Conservation (phyloP, 2,329 filamentous ascomycete species). For the Sporothrix pseudoabietina region DNA sequence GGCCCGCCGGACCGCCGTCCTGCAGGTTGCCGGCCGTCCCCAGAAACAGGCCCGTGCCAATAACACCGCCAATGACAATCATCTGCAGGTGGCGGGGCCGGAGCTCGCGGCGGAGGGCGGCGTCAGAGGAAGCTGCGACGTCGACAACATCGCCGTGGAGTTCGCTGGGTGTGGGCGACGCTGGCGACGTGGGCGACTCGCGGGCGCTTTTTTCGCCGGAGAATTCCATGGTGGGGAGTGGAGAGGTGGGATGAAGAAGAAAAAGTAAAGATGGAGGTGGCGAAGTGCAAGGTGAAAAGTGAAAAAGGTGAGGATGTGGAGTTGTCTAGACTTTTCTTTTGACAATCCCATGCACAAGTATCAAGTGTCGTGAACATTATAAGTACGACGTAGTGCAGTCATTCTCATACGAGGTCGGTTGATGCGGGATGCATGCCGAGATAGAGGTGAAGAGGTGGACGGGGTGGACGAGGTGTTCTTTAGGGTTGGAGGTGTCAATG, state of each 20-base stretch:
- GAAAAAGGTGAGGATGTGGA: not conserved
- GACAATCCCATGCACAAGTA: not conserved
- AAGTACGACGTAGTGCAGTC: not conserved
- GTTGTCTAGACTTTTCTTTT: not conserved
- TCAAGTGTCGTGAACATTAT: not conserved
- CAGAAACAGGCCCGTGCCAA: constrained; percentile 26
- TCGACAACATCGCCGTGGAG: not conserved
- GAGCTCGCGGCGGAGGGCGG: not conserved
- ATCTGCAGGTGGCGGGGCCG: constrained; percentile 24
- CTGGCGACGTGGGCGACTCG: not conserved
- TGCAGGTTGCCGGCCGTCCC: constrained; percentile 22
- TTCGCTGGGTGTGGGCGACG: not conserved
- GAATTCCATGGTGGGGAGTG: not conserved
- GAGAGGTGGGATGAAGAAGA: not conserved
- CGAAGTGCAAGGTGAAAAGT: no score
- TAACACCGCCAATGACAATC: constrained; percentile 27
- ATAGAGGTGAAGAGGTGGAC: not conserved
- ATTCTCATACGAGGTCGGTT: not conserved
- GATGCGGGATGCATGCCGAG: not conserved
- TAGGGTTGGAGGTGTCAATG: no score
- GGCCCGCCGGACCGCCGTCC: constrained; percentile 26
- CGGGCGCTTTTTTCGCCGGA: not conserved
- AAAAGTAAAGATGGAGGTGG: not conserved
- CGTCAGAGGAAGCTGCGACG: not conserved
- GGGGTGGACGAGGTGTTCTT: not conserved